Evolutionary conservation across 192 early-diverging fungal genomes (phyloP).

Genomic region (Coemansia erecta): DNA sequence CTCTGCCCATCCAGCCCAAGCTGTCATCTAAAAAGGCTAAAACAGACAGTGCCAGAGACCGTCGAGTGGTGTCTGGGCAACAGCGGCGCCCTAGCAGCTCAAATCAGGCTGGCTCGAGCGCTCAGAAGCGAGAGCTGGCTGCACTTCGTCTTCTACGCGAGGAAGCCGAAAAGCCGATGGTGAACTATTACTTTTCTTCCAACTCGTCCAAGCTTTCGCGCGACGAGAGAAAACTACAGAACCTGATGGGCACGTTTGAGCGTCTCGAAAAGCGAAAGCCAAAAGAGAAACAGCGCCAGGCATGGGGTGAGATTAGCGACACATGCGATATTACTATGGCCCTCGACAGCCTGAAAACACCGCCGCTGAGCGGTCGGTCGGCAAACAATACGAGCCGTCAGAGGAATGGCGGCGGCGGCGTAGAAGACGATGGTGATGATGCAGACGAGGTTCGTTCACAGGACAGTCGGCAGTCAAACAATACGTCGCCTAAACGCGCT

Average conservation of each 20-base stretch:
- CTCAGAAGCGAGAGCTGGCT: conserved; percentile 26
- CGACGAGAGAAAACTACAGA: conserved; percentile 70
- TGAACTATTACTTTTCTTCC: conserved; percentile 50
- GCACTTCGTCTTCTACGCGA: conserved; percentile 35
- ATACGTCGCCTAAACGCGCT: conserved; percentile 17
- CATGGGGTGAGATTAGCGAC: conserved; percentile 8
- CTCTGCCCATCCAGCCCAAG: too few relatives aligned
- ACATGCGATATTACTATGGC: neutral
- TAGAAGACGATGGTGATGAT: neutral
- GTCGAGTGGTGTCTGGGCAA: conserved; percentile 7
- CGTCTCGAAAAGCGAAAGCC: conserved; percentile 59
- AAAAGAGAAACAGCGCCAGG: conserved; percentile 38
- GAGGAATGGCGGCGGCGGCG: neutral
- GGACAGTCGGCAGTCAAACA: conserved; percentile 4
- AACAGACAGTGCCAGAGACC: neutral
- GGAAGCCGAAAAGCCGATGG: conserved; percentile 39
- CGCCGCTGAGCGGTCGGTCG: too few relatives aligned
- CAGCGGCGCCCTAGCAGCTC: conserved; percentile 5
- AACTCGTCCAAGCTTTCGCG: conserved; percentile 55
- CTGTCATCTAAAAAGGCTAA: too few relatives aligned
- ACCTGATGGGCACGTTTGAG: conserved; percentile 60
- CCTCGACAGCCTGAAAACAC: neutral
- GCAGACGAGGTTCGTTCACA: neutral
- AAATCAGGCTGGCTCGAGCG: neutral
- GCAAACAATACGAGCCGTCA: neutral